A percentile compares a stretch with the other conserved stretches of the same genome.
phyloP scores from a whole-genome alignment of 2,329 filamentous ascomycete genomes.

The Lachnellula arida region DNA sequence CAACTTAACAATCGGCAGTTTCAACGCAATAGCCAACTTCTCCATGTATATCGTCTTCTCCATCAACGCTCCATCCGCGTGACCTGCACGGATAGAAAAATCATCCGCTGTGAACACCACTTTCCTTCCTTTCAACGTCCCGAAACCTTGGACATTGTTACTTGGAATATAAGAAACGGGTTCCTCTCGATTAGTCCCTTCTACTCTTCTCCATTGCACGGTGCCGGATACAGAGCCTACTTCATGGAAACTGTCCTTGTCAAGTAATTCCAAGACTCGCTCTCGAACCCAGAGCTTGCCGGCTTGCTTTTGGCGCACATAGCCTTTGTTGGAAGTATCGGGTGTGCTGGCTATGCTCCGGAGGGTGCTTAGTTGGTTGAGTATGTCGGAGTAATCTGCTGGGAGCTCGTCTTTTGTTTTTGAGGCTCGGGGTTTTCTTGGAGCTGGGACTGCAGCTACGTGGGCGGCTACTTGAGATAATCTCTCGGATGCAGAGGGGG shows the following conservation, averaged over 20 bases:
- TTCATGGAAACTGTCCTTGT: constrained; percentile 51
- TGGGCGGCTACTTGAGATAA: constrained; percentile 29
- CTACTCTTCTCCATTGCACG: constrained; percentile 51
- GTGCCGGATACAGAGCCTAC: constrained; percentile 57
- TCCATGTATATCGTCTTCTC: constrained; percentile 59
- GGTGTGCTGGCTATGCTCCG: constrained; percentile 50
- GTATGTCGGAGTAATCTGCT: constrained; percentile 57
- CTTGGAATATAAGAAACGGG: constrained; percentile 50
- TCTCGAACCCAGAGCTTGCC: constrained; percentile 64
- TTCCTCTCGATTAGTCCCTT: constrained; percentile 38
- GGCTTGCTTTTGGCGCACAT: constrained; percentile 57
- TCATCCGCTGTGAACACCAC: constrained; percentile 61
- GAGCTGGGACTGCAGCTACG: constrained; percentile 24
- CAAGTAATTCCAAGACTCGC: constrained; percentile 53
- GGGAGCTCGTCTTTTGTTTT: constrained; percentile 42
- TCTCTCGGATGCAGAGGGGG: constrained; percentile 17
- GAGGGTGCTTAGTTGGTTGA: constrained; percentile 50
- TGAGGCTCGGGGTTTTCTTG: constrained; percentile 26
- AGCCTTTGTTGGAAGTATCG: constrained; percentile 49
- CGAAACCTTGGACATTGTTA: constrained; percentile 60
- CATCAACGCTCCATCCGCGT: constrained; percentile 55
- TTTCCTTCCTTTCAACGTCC: constrained; percentile 46
- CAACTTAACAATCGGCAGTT: constrained; percentile 57
- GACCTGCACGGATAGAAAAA: constrained; percentile 57
- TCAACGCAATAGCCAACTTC: constrained; percentile 52